Conservation (phyloP, 129 eudicot species). For the Smallanthus sonchifolius region DNA sequence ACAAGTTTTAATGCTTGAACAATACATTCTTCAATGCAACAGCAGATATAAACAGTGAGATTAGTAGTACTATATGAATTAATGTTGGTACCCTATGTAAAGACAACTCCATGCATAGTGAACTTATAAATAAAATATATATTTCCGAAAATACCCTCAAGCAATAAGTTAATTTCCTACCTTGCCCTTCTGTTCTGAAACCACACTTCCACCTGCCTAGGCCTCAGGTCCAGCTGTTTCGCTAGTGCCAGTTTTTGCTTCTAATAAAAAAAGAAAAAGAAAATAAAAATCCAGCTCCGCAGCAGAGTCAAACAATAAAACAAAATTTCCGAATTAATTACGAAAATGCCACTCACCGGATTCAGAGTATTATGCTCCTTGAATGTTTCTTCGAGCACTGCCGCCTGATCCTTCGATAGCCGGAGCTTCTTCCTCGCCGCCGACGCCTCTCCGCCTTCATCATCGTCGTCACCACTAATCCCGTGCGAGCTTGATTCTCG, state of each 20-base stretch:
- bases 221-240: constrained; percentile 79
- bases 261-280: constrained; percentile 32
- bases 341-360: constrained; percentile 67
- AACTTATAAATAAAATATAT: not conserved
- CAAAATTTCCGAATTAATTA: not conserved
- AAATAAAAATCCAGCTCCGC: not conserved
- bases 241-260: constrained; percentile 83
- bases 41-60: constrained; percentile 7
- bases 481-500: constrained; percentile 51
- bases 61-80: constrained; percentile 27
- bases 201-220: constrained; percentile 97
- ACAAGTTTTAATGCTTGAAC: constrained; percentile 21
- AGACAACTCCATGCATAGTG: constrained; percentile 27
- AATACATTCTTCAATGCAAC: constrained; percentile 21
- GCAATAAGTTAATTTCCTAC: constrained; percentile 28
- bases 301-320: not conserved
- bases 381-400: constrained; percentile 81
- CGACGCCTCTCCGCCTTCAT: constrained; percentile 59
- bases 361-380: constrained; percentile 72
- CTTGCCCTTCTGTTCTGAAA: constrained; percentile 96
- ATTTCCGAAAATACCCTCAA: constrained; percentile 26
- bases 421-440: constrained; percentile 76
- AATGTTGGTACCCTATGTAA: constrained; percentile 17
- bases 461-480: constrained; percentile 42
- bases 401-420: constrained; percentile 72